phyloP scores from a whole-genome alignment of 306 rosid genomes.

The Acacia crassicarpa region DNA sequence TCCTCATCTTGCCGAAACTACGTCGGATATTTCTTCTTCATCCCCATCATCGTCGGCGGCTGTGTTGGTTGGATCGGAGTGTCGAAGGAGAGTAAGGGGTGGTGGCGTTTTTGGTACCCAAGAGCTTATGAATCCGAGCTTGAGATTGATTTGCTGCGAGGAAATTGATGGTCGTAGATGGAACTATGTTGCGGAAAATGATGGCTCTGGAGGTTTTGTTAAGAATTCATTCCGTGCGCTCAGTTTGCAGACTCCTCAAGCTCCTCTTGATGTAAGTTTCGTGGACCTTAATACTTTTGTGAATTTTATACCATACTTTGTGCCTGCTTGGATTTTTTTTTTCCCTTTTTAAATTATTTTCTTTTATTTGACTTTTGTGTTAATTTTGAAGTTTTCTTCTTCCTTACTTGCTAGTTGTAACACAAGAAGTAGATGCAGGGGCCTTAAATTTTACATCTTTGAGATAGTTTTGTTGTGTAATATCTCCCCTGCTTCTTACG shows the following conservation, averaged over 20 bases:
- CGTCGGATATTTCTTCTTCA: slow-evolving; percentile 17
- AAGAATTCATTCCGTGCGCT: slow-evolving; percentile 74
- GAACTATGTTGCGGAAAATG: slow-evolving; percentile 78
- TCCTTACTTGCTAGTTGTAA: neutral
- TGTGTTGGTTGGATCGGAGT: slow-evolving; percentile 17
- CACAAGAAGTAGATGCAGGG: slow-evolving; percentile 1
- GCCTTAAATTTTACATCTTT: neutral
- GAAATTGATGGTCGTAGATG: slow-evolving; percentile 88
- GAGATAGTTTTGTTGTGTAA: neutral
- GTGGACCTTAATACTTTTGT: neutral
- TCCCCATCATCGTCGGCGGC: neutral
- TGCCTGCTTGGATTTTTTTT: neutral
- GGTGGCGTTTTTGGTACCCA: slow-evolving; percentile 30
- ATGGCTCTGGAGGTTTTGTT: slow-evolving; percentile 49
- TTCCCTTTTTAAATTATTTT: neutral
- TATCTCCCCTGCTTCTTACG: neutral
- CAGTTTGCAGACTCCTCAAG: slow-evolving; percentile 58
- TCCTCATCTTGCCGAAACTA: slow-evolving; percentile 8
- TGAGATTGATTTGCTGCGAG: slow-evolving; percentile 76
- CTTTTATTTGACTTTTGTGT: neutral
- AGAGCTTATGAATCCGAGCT: slow-evolving; percentile 45
- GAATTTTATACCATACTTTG: neutral
- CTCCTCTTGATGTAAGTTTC: slow-evolving; percentile 60
- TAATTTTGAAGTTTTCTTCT: neutral
- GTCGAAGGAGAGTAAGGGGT: slow-evolving; percentile 24